These are phyloP conservation scores for Corniculantispora saksenae DNA, from an alignment of 2,329 filamentous ascomycete genomes.

Conservation along the genomic window DNA sequence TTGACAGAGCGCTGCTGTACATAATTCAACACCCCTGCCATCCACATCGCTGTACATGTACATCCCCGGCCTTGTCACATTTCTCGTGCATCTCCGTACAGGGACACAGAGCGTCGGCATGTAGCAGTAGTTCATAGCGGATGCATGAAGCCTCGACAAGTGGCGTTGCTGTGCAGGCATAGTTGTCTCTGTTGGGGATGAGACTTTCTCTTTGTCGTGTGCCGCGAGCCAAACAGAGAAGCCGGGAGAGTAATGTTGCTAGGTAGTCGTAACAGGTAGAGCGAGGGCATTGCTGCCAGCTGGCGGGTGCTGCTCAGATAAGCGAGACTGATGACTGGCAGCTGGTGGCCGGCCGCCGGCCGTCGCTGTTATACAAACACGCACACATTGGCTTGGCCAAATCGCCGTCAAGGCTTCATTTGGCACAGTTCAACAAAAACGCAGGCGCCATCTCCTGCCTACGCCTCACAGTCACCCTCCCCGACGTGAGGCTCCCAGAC, in stretches of 20 bases:
- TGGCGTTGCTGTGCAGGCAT: not conserved
- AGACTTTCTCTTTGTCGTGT: not conserved
- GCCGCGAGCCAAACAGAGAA: not conserved
- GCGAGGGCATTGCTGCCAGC: not conserved
- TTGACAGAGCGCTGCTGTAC: too few relatives aligned
- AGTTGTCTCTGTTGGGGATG: not conserved
- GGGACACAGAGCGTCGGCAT: not conserved
- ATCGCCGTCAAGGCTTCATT: not conserved
- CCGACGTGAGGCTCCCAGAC: not conserved
- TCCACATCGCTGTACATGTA: not conserved
- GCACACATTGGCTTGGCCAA: not conserved
- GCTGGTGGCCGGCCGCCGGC: not conserved
- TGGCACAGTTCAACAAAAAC: not conserved
- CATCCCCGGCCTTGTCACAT: slow-evolving; percentile 8
- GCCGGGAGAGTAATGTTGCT: not conserved
- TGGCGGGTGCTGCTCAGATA: not conserved
- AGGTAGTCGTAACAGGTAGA: not conserved
- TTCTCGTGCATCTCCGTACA: slow-evolving; percentile 5
- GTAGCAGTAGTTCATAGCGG: slow-evolving; percentile 5
- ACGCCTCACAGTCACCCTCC: not conserved
- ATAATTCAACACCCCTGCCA: not conserved
- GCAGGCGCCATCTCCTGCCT: not conserved
- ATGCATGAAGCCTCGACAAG: not conserved
- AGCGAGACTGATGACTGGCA: not conserved
- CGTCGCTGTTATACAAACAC: not conserved